Conservation (phyloP, 2,329 filamentous ascomycete species). For the Trichoderma lentiforme region DNA sequence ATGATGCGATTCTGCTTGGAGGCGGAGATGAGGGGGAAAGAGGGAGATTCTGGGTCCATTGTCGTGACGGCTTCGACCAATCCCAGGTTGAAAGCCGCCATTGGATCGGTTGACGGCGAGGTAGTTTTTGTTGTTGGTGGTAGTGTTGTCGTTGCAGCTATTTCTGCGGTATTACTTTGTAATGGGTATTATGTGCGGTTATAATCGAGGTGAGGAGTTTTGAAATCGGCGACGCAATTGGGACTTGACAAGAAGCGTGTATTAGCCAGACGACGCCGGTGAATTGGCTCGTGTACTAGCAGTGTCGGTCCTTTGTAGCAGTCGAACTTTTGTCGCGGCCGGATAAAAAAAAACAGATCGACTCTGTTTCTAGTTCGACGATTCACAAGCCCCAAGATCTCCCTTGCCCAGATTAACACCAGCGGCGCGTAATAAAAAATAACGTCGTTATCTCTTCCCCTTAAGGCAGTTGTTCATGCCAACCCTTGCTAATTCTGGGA, state of each 20-base stretch:
- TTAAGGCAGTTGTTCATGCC: conserved; percentile 15
- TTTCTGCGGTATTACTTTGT: not conserved
- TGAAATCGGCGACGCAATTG: not conserved
- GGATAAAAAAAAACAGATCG: not conserved
- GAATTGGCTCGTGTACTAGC: not conserved
- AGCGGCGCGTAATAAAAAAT: conserved; percentile 2
- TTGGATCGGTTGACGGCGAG: not conserved
- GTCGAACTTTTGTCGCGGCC: not conserved
- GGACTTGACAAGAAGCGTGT: not conserved
- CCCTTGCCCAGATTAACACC: not conserved
- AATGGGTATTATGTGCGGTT: not conserved
- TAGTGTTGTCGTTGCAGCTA: not conserved
- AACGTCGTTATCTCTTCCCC: conserved; percentile 3
- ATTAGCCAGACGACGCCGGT: not conserved
- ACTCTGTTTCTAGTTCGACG: not conserved
- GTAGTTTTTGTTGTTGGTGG: not conserved
- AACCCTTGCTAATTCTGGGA: not conserved
- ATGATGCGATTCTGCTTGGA: conserved; percentile 43
- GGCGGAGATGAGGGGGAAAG: conserved; percentile 28
- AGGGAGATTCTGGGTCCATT: conserved; percentile 1
- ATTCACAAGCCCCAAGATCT: not conserved
- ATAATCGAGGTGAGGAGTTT: not conserved
- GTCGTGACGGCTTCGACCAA: not conserved
- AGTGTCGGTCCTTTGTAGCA: not conserved
- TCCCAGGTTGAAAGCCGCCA: not conserved